phyloP scores from a whole-genome alignment of 106 monocot species.

The Dioscorea zingiberensis region DNA sequence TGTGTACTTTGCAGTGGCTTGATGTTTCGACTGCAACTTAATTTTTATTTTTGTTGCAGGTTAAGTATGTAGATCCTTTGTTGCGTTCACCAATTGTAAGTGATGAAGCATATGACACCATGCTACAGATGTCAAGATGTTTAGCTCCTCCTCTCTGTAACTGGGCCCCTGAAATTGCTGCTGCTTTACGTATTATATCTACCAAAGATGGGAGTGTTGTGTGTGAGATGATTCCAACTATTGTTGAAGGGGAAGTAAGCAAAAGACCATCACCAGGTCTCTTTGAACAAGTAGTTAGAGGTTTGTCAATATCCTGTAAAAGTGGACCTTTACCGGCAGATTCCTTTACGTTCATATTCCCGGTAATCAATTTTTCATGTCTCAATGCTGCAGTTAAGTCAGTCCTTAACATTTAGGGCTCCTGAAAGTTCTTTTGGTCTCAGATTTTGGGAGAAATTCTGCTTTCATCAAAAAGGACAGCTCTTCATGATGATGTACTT shows the following conservation, averaged over 20 bases:
- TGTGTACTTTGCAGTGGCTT: too few relatives aligned
- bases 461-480: slow-evolving; percentile 74
- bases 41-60: slow-evolving; percentile 37
- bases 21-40: neutral
- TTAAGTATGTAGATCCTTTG: slow-evolving; percentile 76
- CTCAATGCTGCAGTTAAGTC: neutral
- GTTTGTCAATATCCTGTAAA: slow-evolving; percentile 65
- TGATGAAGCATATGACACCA: slow-evolving; percentile 72
- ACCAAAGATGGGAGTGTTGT: slow-evolving; percentile 25
- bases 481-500: slow-evolving; percentile 84
- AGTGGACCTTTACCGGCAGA: slow-evolving; percentile 87
- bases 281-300: slow-evolving; percentile 64
- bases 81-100: slow-evolving; percentile 71
- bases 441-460: slow-evolving; percentile 89
- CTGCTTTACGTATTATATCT: slow-evolving; percentile 65
- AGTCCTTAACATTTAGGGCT: neutral
- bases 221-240: slow-evolving; percentile 38
- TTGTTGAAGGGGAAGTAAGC: slow-evolving; percentile 24
- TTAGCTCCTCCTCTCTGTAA: slow-evolving; percentile 77
- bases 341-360: slow-evolving; percentile 93
- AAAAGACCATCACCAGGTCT: slow-evolving; percentile 38
- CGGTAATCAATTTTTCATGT: slow-evolving; percentile 34
- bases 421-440: neutral
- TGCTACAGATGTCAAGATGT: slow-evolving; percentile 73
- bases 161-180: slow-evolving; percentile 85